Base-by-base conservation (phyloP, 257 asterid species). In the Eucommia ulmoides region DNA sequence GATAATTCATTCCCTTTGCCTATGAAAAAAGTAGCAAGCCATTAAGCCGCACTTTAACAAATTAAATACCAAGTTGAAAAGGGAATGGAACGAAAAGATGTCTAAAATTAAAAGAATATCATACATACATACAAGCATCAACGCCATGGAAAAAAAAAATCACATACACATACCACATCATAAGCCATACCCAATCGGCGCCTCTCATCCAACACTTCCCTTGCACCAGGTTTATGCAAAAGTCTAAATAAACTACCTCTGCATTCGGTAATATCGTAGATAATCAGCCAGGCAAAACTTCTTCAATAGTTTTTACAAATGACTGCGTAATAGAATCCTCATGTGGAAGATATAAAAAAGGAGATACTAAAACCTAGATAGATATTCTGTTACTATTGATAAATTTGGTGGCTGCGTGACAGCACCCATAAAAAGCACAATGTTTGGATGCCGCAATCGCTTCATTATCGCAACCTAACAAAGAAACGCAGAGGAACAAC, bases 151-250 rank as follows among this genome's bases (percentile, higher is more conserved):
- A n/a, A n/a, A n/a, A n/a, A n/a, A n/a, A n/a, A n/a, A n/a, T n/a
- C n/a, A n/a, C n/a, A n/a, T n/a, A n/a, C n/a, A n/a, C n/a, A 51
- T 76, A 76, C 97, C 82, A 88, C 94, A 72, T 88, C 97, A 57
- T 67, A 88, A 62, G 95, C 95, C 97, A 88, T 88, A 73, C 73
- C 71, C 69, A 84, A 59, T 50, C 94, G 82, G 35, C 95, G 92
- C 67, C 72, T 84, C 74, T 79, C 97, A 55, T 88, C 97, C 75
- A 84, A 70, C 50, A 52, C 69, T 65, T 88, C 95, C 74, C 72
- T 81, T 46, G 78, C 84, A 41, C 84, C 94, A 62, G 92, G 86
- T 68, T 71, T 88, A 72, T 76, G 94, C 76, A 88, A 54, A 64
- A 88, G 93, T 62, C 88, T 75, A 64, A 71, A 88, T 38, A 88